Evolutionary conservation across 129 eudicot species (phyloP), one percentile per base, ranked within the genome.

Genomic region (Flaveria ramosissima): DNA sequence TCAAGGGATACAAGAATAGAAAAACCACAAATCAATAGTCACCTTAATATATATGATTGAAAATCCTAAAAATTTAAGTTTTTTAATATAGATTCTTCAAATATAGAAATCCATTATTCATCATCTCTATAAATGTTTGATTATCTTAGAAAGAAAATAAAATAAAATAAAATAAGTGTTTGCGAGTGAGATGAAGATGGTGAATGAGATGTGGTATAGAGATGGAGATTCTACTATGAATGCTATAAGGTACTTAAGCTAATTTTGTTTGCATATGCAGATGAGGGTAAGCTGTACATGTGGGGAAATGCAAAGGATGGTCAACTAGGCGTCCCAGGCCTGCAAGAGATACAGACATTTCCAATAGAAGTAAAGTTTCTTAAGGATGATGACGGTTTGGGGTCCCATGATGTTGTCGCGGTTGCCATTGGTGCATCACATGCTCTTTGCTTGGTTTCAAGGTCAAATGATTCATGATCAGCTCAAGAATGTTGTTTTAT

Each of bases 341-440:
- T 91, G 59, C 93, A 88, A 9, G 96, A 91, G 82, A 71, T 91
- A 41, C 96, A 94, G 65, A 70, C 90, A 6, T 78, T 89, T 74
- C 98, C 98, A 2, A 82, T 91, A 32, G 88, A 94, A 83, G 97
- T 94, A 11, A 87, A 94, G 16, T 94, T 94, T 75, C 89, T 94
- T 19, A 74, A 27, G 41, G 97, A 94, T 68, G 93, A 91, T 27
- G 97, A 89, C 72, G 89, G 85, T 46, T 50, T 91, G 47, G 93
- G 96, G 48, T 36, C 83, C 51, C 88, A 89, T 61, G 76, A 80
- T 3, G 97, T 94, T 21, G 80, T 94, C 32, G 78, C 89, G 0
- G 93, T 91, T 43, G 93, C 98, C 41, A 36, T 87, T 60, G 98
- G 98, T 62, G 98, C 98, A 72, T 91, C 96, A 41, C 98, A 94